phyloP scores from a whole-genome alignment of 2,329 filamentous ascomycete genomes.

The Pseudogymnoascus sp. region DNA sequence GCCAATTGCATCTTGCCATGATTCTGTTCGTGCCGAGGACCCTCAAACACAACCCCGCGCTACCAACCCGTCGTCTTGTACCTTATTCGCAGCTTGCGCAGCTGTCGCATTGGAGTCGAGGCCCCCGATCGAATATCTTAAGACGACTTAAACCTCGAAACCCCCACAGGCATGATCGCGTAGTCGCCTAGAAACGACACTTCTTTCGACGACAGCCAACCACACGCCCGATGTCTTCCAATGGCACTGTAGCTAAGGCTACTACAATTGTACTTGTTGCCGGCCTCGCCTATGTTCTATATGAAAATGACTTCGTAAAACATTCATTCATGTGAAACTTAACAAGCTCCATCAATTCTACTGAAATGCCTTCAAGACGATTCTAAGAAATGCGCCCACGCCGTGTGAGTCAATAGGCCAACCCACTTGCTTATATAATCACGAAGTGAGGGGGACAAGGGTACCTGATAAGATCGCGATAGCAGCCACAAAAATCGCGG shows the following conservation, averaged over 20 bases:
- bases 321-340: neutral
- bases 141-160: neutral
- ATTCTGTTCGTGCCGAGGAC: neutral
- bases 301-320: slow-evolving; percentile 21
- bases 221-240: slow-evolving; percentile 16
- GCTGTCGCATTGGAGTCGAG: neutral
- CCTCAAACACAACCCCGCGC: neutral
- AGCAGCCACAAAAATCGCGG: neutral
- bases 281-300: slow-evolving; percentile 26
- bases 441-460: neutral
- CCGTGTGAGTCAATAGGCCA: slow-evolving; percentile 6
- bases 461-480: slow-evolving; percentile 9
- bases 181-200: neutral
- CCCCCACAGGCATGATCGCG: neutral
- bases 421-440: neutral
- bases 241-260: slow-evolving; percentile 17
- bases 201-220: neutral
- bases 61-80: neutral
- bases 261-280: slow-evolving; percentile 22
- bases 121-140: neutral
- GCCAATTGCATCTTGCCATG: slow-evolving; percentile 2
- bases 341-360: neutral
- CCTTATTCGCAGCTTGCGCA: neutral
- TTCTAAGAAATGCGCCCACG: neutral
- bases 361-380: neutral